Percentiles rank a stretch among this genome's conserved stretches.
Conservation (phyloP, 495 filamentous ascomycete species). For the Annulohypoxylon moriforme region DNA sequence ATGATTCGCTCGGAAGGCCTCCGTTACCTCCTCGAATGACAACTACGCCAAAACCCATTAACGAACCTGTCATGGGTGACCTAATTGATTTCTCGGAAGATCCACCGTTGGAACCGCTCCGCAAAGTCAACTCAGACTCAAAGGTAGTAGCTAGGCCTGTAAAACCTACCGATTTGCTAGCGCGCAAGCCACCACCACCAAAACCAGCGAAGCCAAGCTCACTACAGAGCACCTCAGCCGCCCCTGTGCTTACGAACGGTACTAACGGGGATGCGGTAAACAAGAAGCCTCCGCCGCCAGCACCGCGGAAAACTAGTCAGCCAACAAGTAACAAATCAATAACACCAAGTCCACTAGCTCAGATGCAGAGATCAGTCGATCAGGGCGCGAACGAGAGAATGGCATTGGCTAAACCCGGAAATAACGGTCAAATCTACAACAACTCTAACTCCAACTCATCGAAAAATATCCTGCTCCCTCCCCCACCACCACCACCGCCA, state of each 20-base stretch:
- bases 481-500: conserved; percentile 56
- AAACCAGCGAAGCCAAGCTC: conserved; percentile 76
- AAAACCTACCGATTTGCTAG: conserved; percentile 55
- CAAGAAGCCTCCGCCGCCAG: conserved; percentile 31
- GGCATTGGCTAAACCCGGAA: conserved; percentile 34
- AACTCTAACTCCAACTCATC: conserved; percentile 1
- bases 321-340: neutral
- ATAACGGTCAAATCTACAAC: neutral
- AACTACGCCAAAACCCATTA: conserved; percentile 33
- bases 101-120: conserved; percentile 44
- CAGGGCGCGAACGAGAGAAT: conserved; percentile 40
- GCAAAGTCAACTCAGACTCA: conserved; percentile 10
- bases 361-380: conserved; percentile 50
- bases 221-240: conserved; percentile 60
- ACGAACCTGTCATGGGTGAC: conserved; percentile 61
- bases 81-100: conserved; percentile 75
- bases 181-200: conserved; percentile 62
- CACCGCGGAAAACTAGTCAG: conserved; percentile 34
- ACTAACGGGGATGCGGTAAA: conserved; percentile 18
- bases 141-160: conserved; percentile 35
- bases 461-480: conserved; percentile 20
- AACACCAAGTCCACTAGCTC: conserved; percentile 47
- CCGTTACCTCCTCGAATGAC: conserved; percentile 52
- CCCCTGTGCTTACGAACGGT: conserved; percentile 29
- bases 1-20: conserved; percentile 46